A percentile compares a stretch with the other conserved stretches of the same genome.
phyloP scores from a whole-genome alignment of 1,284 basidiomycete genomes.

The Uromyces viciae-fabae region DNA sequence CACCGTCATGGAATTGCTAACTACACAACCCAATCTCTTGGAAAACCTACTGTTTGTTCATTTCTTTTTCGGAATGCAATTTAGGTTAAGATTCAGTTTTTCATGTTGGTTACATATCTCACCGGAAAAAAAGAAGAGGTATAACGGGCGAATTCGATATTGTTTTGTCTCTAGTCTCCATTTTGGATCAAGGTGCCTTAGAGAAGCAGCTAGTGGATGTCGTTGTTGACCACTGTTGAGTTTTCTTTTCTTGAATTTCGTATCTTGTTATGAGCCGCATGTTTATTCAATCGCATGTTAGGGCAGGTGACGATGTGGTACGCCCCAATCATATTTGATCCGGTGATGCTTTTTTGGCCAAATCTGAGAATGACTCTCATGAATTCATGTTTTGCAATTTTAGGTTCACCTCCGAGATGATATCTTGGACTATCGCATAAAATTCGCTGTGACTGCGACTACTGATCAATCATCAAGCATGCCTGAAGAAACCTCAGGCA shows the following conservation, averaged over 20 bases:
- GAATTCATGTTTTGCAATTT: neutral
- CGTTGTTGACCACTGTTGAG: slow-evolving; percentile 79
- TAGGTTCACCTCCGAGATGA: slow-evolving; percentile 85
- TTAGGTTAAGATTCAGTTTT: neutral
- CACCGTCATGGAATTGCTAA: slow-evolving; percentile 75
- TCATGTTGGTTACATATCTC: neutral
- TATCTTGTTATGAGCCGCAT: neutral
- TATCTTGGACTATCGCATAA: slow-evolving; percentile 74
- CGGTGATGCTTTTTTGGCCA: neutral
- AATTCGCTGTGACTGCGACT: slow-evolving; percentile 74
- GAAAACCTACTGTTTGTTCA: slow-evolving; percentile 80
- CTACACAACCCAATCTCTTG: slow-evolving; percentile 71
- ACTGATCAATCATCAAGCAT: slow-evolving; percentile 6
- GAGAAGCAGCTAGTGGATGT: slow-evolving; percentile 81
- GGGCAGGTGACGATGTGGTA: slow-evolving; percentile 45
- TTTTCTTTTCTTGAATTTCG: slow-evolving; percentile 9
- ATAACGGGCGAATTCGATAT: slow-evolving; percentile 74
- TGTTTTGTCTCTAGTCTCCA: slow-evolving; percentile 81
- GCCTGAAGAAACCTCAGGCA: slow-evolving; percentile 62
- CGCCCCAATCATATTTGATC: neutral
- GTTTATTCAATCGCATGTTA: neutral
- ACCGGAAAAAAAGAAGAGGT: slow-evolving; percentile 46
- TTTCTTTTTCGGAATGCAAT: slow-evolving; percentile 47
- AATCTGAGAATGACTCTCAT: neutral
- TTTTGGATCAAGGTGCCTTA: slow-evolving; percentile 73